A percentile compares a stretch with the other conserved stretches of the same genome.
Conservation (phyloP, 2,329 filamentous ascomycete species). For the Verticillium alfalfae region DNA sequence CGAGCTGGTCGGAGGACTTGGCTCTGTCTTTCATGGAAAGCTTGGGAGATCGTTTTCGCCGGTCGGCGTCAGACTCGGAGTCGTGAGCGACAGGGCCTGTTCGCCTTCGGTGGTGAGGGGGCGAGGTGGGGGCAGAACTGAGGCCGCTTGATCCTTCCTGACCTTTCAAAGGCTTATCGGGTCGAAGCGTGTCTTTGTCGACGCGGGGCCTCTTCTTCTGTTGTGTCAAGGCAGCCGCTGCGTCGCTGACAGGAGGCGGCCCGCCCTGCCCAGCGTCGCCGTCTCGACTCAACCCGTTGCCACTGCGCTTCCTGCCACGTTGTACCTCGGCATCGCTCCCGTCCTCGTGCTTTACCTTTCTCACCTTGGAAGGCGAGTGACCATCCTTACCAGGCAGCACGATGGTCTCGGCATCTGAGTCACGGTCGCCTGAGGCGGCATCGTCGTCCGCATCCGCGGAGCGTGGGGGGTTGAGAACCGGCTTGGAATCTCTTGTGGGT, state of each 20-base stretch:
- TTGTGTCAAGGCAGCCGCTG: neutral
- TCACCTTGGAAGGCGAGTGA: constrained; percentile 56
- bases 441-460: constrained; percentile 34
- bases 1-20: constrained; percentile 39
- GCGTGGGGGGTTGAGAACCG: constrained; percentile 14
- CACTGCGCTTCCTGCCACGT: constrained; percentile 21
- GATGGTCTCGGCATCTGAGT: constrained; percentile 69
- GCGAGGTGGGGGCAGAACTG: constrained; percentile 54
- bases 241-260: constrained; percentile 17
- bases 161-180: constrained; percentile 29
- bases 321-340: constrained; percentile 50
- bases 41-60: constrained; percentile 36
- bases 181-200: constrained; percentile 27
- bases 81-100: constrained; percentile 29
- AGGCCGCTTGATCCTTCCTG: constrained; percentile 52
- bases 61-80: constrained; percentile 51
- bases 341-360: constrained; percentile 62
- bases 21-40: constrained; percentile 39
- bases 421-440: constrained; percentile 43
- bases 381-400: constrained; percentile 62
- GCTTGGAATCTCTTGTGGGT: constrained; percentile 5
- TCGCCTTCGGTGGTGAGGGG: constrained; percentile 33
- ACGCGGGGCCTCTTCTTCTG: constrained; percentile 46
- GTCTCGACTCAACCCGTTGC: constrained; percentile 26
- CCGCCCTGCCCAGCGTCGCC: constrained; percentile 23